phyloP scores from a whole-genome alignment of 306 rosid genomes.

The Vicia sativa region DNA sequence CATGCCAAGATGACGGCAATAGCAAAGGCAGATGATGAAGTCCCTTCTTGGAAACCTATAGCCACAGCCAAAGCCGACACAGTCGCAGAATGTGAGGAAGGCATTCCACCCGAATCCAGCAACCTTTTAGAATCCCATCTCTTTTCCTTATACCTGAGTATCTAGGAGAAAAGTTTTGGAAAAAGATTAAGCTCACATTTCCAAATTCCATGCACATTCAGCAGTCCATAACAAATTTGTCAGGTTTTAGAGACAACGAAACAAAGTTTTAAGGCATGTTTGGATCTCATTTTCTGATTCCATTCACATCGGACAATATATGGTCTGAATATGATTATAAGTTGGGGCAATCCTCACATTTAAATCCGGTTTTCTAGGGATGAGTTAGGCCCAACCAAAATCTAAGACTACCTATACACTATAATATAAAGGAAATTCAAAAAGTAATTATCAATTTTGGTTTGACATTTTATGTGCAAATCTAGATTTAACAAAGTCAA shows the following conservation, averaged over 20 bases:
- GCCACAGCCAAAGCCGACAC: conserved; percentile 78
- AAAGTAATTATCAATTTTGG: no score
- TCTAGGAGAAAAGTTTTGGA: conserved; percentile 45
- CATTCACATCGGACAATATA: background rate
- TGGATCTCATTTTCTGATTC: background rate
- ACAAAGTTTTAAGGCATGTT: background rate
- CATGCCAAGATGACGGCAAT: conserved; percentile 75
- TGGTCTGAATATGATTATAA: no score
- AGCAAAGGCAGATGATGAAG: conserved; percentile 76
- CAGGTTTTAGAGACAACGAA: background rate
- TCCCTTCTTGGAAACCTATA: conserved; percentile 72
- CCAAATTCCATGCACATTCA: background rate
- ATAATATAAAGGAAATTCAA: no score
- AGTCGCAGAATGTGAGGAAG: conserved; percentile 90
- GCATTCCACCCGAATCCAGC: conserved; percentile 93
- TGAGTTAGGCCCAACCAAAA: no score
- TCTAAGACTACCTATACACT: no score
- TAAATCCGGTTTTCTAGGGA: no score
- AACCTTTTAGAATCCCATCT: conserved; percentile 89
- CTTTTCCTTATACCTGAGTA: conserved; percentile 79
- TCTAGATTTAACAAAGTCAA: no score
- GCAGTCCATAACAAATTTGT: background rate
- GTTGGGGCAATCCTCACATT: no score
- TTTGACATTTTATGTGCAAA: no score
- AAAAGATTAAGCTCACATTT: conserved; percentile 37